These are phyloP conservation scores for Ilex paraguariensis DNA, from an alignment of 305 asterid genomes.

Conservation along the genomic window DNA sequence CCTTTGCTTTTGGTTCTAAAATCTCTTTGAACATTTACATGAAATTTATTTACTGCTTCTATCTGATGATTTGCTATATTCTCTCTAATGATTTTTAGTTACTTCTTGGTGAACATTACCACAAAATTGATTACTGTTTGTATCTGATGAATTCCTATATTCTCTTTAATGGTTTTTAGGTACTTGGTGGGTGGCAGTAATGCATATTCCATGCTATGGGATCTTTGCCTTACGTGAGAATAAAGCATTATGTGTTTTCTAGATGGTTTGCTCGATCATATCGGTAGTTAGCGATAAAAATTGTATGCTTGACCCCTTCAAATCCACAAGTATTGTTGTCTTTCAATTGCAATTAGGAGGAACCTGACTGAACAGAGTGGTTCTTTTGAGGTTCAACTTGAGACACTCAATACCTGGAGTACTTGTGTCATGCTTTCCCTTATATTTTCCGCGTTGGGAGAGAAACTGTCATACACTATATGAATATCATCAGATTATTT, in stretches of 20 bases:
- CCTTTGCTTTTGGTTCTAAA: too few species aligned
- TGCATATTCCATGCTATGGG: conserved; percentile 79
- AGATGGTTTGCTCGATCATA: conserved; percentile 56
- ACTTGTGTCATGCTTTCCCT: not conserved
- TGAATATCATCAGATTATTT: too few species aligned
- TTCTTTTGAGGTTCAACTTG: not conserved
- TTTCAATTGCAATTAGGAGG: not conserved
- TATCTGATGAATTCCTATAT: too few species aligned
- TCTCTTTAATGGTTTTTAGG: conserved; percentile 36
- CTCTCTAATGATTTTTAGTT: too few species aligned
- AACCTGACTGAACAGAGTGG: not conserved
- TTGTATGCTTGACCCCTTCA: not conserved
- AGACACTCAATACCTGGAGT: not conserved
- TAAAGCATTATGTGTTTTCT: conserved; percentile 38
- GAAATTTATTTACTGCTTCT: too few species aligned
- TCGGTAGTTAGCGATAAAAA: conserved; percentile 16
- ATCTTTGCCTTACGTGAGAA: conserved; percentile 41
- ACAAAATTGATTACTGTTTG: too few species aligned
- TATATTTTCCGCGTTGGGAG: too few species aligned
- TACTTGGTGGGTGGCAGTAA: conserved; percentile 61
- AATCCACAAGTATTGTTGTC: not conserved
- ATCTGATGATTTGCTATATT: too few species aligned
- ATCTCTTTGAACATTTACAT: too few species aligned
- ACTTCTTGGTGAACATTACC: not conserved
- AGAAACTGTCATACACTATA: too few species aligned